A percentile compares a stretch with the other conserved stretches of the same genome.
Evolutionary conservation across 2,329 filamentous ascomycete genomes (phyloP).

Genomic region (Cladosporium sp.): DNA sequence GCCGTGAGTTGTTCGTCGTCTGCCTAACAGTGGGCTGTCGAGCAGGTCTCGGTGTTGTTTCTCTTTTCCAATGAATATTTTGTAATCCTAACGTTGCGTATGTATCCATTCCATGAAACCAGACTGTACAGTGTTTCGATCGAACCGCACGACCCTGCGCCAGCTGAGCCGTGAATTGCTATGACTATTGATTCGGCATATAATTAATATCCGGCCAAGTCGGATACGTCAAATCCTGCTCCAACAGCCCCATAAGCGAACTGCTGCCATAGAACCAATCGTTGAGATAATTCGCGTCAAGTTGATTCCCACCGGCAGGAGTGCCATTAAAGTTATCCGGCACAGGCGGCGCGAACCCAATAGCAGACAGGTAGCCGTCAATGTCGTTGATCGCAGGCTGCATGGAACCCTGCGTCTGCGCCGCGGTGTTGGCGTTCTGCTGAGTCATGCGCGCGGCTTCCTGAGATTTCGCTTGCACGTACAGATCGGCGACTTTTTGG

Average conservation of each 20-base stretch:
- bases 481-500: constrained; percentile 21
- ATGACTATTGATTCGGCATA: constrained; percentile 4
- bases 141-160: too few species aligned
- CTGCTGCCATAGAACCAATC: constrained; percentile 18
- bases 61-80: too few species aligned
- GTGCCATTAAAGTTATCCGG: neutral
- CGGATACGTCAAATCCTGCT: constrained; percentile 13
- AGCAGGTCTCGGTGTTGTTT: too few species aligned
- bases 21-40: too few species aligned
- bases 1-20: too few species aligned
- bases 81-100: too few species aligned
- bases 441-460: constrained; percentile 7
- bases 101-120: too few species aligned
- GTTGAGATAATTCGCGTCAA: constrained; percentile 14
- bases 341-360: constrained; percentile 16
- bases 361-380: constrained; percentile 16
- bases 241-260: constrained; percentile 15
- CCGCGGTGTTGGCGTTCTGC: neutral
- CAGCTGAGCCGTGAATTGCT: too few species aligned
- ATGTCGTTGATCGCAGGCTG: constrained; percentile 17
- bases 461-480: constrained; percentile 16
- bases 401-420: constrained; percentile 1
- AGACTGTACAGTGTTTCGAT: too few species aligned
- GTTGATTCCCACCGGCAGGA: neutral
- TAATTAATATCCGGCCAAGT: neutral